Evolutionary conservation across 805 yeast genomes (phyloP), one percentile per base, ranked within the genome.

Genomic region (Helenozyma baotianmanensis): DNA sequence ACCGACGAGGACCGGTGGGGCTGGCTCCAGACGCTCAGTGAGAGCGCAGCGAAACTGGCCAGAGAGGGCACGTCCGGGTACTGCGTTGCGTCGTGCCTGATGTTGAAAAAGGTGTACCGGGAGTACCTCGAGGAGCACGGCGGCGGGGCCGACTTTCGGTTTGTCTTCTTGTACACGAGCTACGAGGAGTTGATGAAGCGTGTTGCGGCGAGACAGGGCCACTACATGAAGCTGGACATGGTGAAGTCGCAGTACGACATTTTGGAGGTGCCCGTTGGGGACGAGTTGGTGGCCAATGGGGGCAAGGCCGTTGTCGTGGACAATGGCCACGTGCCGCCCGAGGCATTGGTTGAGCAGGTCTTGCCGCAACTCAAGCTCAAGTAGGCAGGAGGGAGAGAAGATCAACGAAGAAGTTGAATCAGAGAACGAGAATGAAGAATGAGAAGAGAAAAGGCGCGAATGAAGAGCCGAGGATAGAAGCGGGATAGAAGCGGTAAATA

Each of bases 1-100:
- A 75, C 80, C 0, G 98, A 92, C 52, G 92, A 80, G 2, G 98
- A 92, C 57, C 64, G 98, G 39, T 84, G 90, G 89, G 89, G 74
- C 1, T 92, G 98, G 98, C 69, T 92, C 13, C 57, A 64, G 23
- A 53, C 55, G 23, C 58, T 92, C 9, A 62, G 80, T 3, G 40
- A 47, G 5, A 42, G 43, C 4, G 60, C 79, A 2, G 60, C 74
- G 2, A 41, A 45, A 1, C 48, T 56, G n/a, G 68, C 80, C 4
- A 30, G 46, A 7, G 52, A 52, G 2, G 45, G 51, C 39, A 23
- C 47, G 23, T 36, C 54, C 11, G 36, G 51, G 3, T 43, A 52
- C 3, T 61, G 75, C 3, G 72, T 92, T 5, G 82, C 82, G 2
- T 74, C 94, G 4, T 92, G 98, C 54, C 89, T 97, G 1, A 80